Evolutionary conservation across 805 yeast genomes (phyloP).

Genomic region (Candida insectalens): DNA sequence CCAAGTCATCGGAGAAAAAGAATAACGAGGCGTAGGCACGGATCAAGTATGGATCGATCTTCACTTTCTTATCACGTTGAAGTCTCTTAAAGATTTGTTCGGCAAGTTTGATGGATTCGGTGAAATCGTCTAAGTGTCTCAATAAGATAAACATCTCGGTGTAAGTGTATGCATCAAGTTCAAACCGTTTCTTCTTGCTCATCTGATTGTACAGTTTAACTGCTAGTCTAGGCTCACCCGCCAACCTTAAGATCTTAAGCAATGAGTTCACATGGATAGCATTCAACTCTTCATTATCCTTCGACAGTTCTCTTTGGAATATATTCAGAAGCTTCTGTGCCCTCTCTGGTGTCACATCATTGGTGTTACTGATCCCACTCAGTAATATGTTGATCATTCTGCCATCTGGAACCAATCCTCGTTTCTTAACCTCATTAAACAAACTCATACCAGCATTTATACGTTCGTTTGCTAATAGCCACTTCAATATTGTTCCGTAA

Average conservation of each 20-base stretch:
- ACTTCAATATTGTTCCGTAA: conserved; percentile 50
- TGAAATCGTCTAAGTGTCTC: conserved; percentile 8
- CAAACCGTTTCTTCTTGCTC: conserved; percentile 11
- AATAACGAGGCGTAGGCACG: conserved; percentile 18
- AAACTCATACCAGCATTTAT: conserved; percentile 40
- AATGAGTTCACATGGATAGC: conserved; percentile 37
- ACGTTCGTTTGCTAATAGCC: conserved; percentile 33
- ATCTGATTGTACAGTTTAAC: conserved; percentile 28
- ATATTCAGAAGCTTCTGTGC: conserved; percentile 19
- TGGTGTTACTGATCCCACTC: conserved; percentile 28
- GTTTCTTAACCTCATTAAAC: conserved; percentile 47
- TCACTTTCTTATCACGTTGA: conserved; percentile 11
- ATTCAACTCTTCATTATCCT: conserved; percentile 20
- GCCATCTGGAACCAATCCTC: conserved; percentile 47
- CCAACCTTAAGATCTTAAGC: conserved; percentile 32
- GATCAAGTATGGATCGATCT: conserved; percentile 12
- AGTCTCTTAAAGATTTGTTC: conserved; percentile 14
- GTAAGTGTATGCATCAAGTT: conserved; percentile 26
- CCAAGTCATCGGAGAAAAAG: conserved; percentile 16
- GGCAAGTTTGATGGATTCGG: conserved; percentile 10
- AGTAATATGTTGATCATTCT: conserved; percentile 37
- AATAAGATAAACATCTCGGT: conserved; percentile 19
- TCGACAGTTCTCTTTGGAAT: conserved; percentile 21
- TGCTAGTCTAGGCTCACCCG: conserved; percentile 26
- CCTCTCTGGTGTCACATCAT: conserved; percentile 4